Evolutionary conservation across 768 basidiomycete genomes (phyloP).

Genomic region (Vararia minispora): DNA sequence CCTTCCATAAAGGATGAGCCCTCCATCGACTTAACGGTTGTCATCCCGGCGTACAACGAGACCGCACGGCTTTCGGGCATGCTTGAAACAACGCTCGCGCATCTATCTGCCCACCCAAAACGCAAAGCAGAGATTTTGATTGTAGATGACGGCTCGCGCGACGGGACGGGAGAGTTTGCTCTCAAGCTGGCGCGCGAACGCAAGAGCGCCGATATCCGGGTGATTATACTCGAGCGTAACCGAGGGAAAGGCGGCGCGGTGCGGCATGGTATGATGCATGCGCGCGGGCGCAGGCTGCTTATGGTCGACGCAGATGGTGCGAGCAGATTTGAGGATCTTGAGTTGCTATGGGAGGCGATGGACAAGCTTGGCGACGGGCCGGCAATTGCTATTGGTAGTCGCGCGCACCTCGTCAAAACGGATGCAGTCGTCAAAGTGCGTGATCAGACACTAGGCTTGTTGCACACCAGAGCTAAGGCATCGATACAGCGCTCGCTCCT

Average conservation of each 20-base stretch:
- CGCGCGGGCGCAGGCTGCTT: slow-evolving; percentile 64
- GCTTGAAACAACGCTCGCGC: slow-evolving; percentile 65
- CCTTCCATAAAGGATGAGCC: slow-evolving; percentile 43
- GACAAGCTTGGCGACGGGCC: slow-evolving; percentile 45
- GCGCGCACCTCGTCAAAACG: slow-evolving; percentile 87
- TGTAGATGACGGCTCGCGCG: slow-evolving; percentile 83
- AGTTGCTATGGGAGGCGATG: slow-evolving; percentile 67
- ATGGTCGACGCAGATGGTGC: slow-evolving; percentile 97
- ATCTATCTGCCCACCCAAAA: slow-evolving; percentile 33
- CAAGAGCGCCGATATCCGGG: slow-evolving; percentile 51
- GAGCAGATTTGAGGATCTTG: slow-evolving; percentile 77
- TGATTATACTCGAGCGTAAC: slow-evolving; percentile 71
- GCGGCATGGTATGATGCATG: slow-evolving; percentile 80
- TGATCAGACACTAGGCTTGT: too few species aligned
- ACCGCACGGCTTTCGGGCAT: slow-evolving; percentile 71
- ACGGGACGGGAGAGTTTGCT: slow-evolving; percentile 58
- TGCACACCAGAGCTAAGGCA: too few species aligned
- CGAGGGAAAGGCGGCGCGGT: slow-evolving; percentile 92
- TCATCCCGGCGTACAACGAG: slow-evolving; percentile 93
- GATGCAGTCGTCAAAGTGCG: slow-evolving; percentile 88
- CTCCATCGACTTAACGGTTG: slow-evolving; percentile 62
- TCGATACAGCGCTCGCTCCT: slow-evolving; percentile 72
- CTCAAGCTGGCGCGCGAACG: slow-evolving; percentile 51
- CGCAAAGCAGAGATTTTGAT: slow-evolving; percentile 75
- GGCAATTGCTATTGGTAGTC: slow-evolving; percentile 69